Base-by-base conservation (phyloP, 148 eudicot genomes). In the Talinum fruticosum region DNA sequence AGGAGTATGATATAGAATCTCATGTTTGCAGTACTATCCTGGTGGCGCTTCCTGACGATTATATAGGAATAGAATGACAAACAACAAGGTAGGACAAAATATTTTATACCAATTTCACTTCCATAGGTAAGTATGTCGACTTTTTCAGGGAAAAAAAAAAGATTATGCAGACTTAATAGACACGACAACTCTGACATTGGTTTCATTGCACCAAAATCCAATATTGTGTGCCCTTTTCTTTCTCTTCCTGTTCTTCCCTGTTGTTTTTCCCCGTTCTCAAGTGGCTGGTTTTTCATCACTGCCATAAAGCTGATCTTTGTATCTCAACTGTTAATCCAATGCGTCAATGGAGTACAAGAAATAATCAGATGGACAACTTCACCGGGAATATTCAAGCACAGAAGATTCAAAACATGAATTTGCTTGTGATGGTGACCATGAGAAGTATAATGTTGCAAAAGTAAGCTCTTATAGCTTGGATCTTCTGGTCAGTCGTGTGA, bases 11-110 rank as follows among this genome's bases (percentile, higher is more conserved):
- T 62, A 24, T 8, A 12, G 18, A 1, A 53, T 74, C 21, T 61
- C 30, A 4, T 59, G 16, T 21, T 26, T 75, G 77, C 85, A 84
- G 87, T 36, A 21, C 36, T 53, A 54, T 66, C 86, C 29, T 79
- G 86, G 87, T 73, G 83, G 84, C 79, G 81, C 26, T 70, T 79
- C 29, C 78, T 82, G n/a, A 24, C 38, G 47, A 70, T 78, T 69
- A 32, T 78, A 26, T 78, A 78, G 65, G 67, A 8, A 10, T 32
- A 33, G 36, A 35, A 23, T 10, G 33, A 62, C 66, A 28, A n/a
- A 15, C 16, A 28, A 28, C 66, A 28, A 26, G 33, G 66, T 28
- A 62, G 32, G 30, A 62, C 32, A 62, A 26, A 62, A 28, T 28
- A 62, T 62, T 62, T n/a, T 4, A 21, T 29, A 12, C 14, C 66